Percentiles rank a stretch among this genome's conserved stretches.
Evolutionary conservation across 2,329 filamentous ascomycete species (phyloP).

Genomic region (Leptosphaerulina australis): DNA sequence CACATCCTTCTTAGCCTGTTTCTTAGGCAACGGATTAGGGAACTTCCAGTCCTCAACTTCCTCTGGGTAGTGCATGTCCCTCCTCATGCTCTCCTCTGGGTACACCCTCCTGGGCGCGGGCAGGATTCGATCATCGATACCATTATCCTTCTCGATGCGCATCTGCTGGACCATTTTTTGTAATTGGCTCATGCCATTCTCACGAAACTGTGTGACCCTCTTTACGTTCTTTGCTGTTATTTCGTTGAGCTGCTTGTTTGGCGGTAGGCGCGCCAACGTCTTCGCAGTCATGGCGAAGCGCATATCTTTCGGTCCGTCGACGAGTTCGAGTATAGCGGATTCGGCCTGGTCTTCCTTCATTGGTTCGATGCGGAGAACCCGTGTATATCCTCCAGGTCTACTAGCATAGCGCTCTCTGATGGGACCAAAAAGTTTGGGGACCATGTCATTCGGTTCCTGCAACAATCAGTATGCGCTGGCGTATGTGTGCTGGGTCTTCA

Average conservation of each 20-base stretch:
- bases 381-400: conserved; percentile 91
- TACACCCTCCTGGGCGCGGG: conserved; percentile 42
- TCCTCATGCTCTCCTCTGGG: conserved; percentile 33
- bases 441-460: conserved; percentile 69
- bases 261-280: conserved; percentile 69
- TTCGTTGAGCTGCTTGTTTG: conserved; percentile 65
- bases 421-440: conserved; percentile 87
- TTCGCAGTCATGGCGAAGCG: conserved; percentile 93
- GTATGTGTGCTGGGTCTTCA: conserved; percentile 39
- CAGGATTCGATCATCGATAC: conserved; percentile 35
- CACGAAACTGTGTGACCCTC: conserved; percentile 81
- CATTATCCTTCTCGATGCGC: conserved; percentile 32
- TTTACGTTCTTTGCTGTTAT: conserved; percentile 78
- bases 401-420: conserved; percentile 78
- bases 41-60: conserved; percentile 30
- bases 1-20: conserved; percentile 8
- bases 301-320: conserved; percentile 92
- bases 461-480: conserved; percentile 22
- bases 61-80: conserved; percentile 39
- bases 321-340: conserved; percentile 90
- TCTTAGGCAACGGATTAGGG: conserved; percentile 29
- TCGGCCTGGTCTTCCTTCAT: conserved; percentile 85
- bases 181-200: conserved; percentile 69
- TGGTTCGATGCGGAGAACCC: conserved; percentile 89
- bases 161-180: conserved; percentile 62